Evolutionary conservation across 768 basidiomycete species (phyloP), one percentile per base, ranked within the genome.

Genomic region (Rhizopogon vinicolor): DNA sequence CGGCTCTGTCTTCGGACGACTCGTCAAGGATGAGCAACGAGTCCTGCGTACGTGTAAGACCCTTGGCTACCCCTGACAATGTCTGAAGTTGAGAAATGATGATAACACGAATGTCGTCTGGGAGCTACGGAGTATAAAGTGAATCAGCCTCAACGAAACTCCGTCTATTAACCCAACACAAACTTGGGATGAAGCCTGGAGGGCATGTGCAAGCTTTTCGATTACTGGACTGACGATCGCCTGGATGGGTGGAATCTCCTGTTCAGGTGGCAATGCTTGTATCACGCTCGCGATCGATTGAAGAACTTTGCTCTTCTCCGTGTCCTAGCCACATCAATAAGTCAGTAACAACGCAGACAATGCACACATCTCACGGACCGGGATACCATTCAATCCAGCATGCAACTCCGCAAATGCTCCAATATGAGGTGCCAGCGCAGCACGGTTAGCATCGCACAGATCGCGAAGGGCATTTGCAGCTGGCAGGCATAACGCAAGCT

Each of bases 211-310:
- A 0, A 96, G 72, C 60, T 83, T 86, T 45, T 83, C 77, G 1
- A 92, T 72, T 3, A 95, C 84, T 0, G 93, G 93, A 51, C 74
- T 77, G 6, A 92, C 79, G 54, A 96, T 89, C 0, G 84, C 86
- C 81, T 91, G 66, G 0, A 95, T 78, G 0, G 93, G 89, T 0
- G 83, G 78, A 28, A 96, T 86, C 54, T 83, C 89, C 42, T 93
- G 87, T 41, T 75, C 74, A 0, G 91, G 85, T 0, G 91, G 87
- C 48, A 98, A 70, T 0, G 94, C 95, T 63, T 97, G 91, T 33
- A 97, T 89, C 3, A 98, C 92, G 59, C 93, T 96, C 1, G 92
- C 85, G 51, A 98, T 95, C 0, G 89, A 91, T 66, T 97, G 90
- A 44, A 97, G 74, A 1, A 97, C 91, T 70, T 95, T 97, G 61